Percentiles rank a stretch among this genome's conserved stretches.
Conservation (phyloP, 2,329 filamentous ascomycete species). For the Hypoxylon sp. region DNA sequence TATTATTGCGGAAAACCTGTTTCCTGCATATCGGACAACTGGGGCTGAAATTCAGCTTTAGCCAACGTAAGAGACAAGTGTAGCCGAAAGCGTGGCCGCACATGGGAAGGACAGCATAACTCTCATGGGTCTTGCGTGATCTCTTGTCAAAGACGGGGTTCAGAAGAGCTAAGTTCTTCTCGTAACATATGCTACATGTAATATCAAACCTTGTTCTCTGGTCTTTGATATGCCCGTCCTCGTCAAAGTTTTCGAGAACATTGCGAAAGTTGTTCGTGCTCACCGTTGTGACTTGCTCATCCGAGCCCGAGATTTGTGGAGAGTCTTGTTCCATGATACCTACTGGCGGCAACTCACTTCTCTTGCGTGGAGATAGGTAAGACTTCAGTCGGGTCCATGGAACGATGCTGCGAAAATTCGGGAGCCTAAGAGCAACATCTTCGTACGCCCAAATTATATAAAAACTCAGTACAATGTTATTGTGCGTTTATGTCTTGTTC, state of each 20-base stretch:
- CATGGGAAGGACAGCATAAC: slow-evolving; percentile 27
- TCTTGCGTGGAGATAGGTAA: not conserved
- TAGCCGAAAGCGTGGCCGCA: slow-evolving; percentile 42
- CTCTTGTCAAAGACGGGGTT: slow-evolving; percentile 15
- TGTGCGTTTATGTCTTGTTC: not conserved
- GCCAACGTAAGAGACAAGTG: slow-evolving; percentile 17
- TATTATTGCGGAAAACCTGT: not conserved
- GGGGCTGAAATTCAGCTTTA: not conserved
- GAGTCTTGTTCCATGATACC: not conserved
- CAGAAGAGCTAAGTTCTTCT: slow-evolving; percentile 15
- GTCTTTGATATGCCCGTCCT: slow-evolving; percentile 18
- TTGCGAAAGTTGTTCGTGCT: slow-evolving; percentile 22
- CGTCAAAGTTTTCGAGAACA: slow-evolving; percentile 34
- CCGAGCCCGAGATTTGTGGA: not conserved
- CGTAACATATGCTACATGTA: slow-evolving; percentile 24
- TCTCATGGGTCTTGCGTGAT: slow-evolving; percentile 21
- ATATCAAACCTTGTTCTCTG: slow-evolving; percentile 15
- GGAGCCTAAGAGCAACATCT: not conserved
- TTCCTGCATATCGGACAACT: slow-evolving; percentile 25
- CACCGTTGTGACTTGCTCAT: slow-evolving; percentile 6
- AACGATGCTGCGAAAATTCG: not conserved
- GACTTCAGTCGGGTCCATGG: not conserved
- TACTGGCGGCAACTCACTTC: not conserved
- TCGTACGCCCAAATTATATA: not conserved
- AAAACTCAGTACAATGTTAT: not conserved